Percentiles rank a stretch among this genome's conserved stretches.
These are phyloP conservation scores for Penicillium diatomitis DNA, from an alignment of 495 filamentous ascomycete species.

Conservation along the genomic window DNA sequence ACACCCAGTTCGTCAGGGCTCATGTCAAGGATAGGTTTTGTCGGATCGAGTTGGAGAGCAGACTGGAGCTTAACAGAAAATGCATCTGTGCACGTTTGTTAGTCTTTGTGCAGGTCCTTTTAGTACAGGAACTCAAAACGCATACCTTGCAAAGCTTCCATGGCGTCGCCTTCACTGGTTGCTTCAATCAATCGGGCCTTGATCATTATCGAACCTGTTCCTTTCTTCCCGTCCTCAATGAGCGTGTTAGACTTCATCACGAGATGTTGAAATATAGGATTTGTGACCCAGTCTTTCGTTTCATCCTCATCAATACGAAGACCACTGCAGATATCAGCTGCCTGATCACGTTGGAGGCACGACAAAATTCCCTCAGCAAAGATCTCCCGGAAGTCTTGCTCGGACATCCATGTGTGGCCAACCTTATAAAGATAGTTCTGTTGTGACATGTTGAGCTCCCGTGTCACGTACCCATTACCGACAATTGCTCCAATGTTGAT, in stretches of 20 bases:
- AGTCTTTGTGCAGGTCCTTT: neutral
- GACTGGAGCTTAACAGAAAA: constrained; percentile 7
- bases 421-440: constrained; percentile 16
- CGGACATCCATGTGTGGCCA: constrained; percentile 40
- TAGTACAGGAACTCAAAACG: neutral
- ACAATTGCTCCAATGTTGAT: constrained; percentile 50
- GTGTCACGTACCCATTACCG: constrained; percentile 45
- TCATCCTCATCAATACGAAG: constrained; percentile 18
- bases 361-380: constrained; percentile 47
- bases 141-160: constrained; percentile 6
- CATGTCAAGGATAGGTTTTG: constrained; percentile 7
- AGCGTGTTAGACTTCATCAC: constrained; percentile 9
- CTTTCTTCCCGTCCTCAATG: constrained; percentile 9
- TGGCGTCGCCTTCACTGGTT: constrained; percentile 9
- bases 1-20: constrained; percentile 36
- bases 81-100: neutral
- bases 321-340: constrained; percentile 10
- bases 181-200: constrained; percentile 13
- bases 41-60: constrained; percentile 5
- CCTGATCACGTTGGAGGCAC: constrained; percentile 2
- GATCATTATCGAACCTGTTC: constrained; percentile 12
- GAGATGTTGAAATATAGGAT: constrained; percentile 22
- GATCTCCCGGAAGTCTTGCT: constrained; percentile 50
- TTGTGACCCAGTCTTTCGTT: constrained; percentile 22
- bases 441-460: constrained; percentile 17